Percentiles rank a stretch among this genome's conserved stretches.
Conservation (phyloP, 164 flowering plant species). For the Macadamia tetraphylla region DNA sequence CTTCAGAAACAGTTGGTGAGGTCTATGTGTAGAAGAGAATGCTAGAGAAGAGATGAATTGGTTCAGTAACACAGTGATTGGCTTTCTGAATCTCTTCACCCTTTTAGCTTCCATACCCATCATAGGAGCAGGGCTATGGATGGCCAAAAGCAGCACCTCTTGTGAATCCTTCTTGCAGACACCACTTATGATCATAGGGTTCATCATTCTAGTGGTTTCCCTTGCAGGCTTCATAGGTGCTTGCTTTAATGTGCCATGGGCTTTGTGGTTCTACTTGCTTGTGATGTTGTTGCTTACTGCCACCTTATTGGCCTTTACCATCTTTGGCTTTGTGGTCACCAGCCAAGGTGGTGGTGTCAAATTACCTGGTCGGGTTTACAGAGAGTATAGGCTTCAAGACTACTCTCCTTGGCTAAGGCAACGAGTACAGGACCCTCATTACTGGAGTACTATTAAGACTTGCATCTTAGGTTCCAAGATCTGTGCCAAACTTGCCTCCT, state of each 20-base stretch:
- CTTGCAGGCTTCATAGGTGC: constrained; percentile 93
- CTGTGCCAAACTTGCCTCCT: constrained; percentile 52
- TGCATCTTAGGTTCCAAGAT: constrained; percentile 77
- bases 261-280: constrained; percentile 71
- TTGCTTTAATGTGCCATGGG: constrained; percentile 84
- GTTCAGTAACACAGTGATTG: constrained; percentile 86
- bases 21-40: background rate
- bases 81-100: constrained; percentile 83
- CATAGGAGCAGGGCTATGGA: constrained; percentile 85
- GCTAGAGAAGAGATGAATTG: constrained; percentile 40
- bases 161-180: constrained; percentile 83
- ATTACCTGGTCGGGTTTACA: constrained; percentile 57
- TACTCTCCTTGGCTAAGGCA: constrained; percentile 76
- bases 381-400: constrained; percentile 58
- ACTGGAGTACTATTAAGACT: constrained; percentile 65
- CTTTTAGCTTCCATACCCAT: constrained; percentile 88
- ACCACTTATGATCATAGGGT: constrained; percentile 75
- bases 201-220: constrained; percentile 65
- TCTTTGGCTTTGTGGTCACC: constrained; percentile 79
- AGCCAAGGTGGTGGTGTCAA: constrained; percentile 62
- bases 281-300: constrained; percentile 72
- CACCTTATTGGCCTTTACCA: constrained; percentile 49
- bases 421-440: constrained; percentile 41
- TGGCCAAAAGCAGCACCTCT: constrained; percentile 71
- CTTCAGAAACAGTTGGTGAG: background rate